These are phyloP conservation scores for Saccharomycopsis selenospora DNA, from an alignment of 805 yeast genomes.

Conservation along the genomic window DNA sequence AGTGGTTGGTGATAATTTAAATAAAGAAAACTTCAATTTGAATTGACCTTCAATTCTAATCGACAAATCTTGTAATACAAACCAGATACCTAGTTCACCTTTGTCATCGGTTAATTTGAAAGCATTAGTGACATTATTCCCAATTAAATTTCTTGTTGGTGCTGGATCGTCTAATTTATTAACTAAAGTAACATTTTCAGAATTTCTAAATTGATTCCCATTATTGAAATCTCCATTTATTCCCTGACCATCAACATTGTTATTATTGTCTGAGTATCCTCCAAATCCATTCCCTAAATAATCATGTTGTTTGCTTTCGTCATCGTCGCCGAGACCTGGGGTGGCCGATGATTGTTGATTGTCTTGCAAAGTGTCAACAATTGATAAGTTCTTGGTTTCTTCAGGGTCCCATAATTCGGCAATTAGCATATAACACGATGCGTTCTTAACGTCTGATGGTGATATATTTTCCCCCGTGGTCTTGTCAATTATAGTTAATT, in stretches of 20 bases:
- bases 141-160: constrained; percentile 35
- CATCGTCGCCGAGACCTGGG: constrained; percentile 8
- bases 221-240: constrained; percentile 13
- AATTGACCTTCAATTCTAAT: constrained; percentile 38
- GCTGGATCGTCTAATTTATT: constrained; percentile 22
- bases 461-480: constrained; percentile 25
- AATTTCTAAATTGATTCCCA: constrained; percentile 7
- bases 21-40: constrained; percentile 32
- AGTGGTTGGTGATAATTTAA: constrained; percentile 26
- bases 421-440: constrained; percentile 29
- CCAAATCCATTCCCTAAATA: constrained; percentile 8
- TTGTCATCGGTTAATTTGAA: constrained; percentile 32
- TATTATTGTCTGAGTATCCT: constrained; percentile 1
- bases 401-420: constrained; percentile 37
- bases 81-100: constrained; percentile 35
- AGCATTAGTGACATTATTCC: constrained; percentile 34
- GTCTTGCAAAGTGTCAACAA: constrained; percentile 21
- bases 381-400: constrained; percentile 22
- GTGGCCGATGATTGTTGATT: constrained; percentile 8
- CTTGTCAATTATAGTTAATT: constrained; percentile 22
- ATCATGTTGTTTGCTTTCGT: constrained; percentile 15
- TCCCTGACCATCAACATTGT: neutral
- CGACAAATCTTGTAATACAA: constrained; percentile 35
- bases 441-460: constrained; percentile 28
- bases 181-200: constrained; percentile 19